These are phyloP conservation scores for Pelargonium australe DNA, from an alignment of 441 rosid species.

Conservation along the genomic window DNA sequence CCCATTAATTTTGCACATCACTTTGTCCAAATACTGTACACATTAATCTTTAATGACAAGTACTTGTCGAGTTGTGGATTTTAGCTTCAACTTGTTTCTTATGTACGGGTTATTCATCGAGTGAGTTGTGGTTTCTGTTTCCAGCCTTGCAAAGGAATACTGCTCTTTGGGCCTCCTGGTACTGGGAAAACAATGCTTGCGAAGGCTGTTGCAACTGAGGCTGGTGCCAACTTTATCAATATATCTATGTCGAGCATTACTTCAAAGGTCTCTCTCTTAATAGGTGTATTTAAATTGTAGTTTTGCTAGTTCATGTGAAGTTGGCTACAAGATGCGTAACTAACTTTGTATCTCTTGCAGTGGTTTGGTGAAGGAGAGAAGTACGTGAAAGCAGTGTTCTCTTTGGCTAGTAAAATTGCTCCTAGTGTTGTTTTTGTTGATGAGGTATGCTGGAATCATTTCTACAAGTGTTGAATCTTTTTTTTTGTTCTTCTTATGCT, in stretches of 20 bases:
- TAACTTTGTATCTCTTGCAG: constrained; percentile 41
- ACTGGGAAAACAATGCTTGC: constrained; percentile 99
- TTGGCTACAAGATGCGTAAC: constrained; percentile 13
- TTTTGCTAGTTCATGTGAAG: constrained; percentile 1
- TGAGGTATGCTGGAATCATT: constrained; percentile 54
- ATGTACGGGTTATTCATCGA: constrained; percentile 7
- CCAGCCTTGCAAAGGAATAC: constrained; percentile 94
- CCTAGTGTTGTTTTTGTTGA: constrained; percentile 95
- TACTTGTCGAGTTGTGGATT: background rate
- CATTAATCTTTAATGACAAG: too few relatives aligned
- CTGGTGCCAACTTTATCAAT: constrained; percentile 96
- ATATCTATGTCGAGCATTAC: constrained; percentile 99
- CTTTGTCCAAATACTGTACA: too few relatives aligned
- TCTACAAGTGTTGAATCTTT: background rate
- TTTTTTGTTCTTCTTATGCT: background rate
- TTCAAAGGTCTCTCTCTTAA: constrained; percentile 56
- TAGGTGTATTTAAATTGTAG: background rate
- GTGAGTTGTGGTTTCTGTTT: constrained; percentile 10
- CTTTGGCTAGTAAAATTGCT: constrained; percentile 97
- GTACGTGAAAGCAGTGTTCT: constrained; percentile 94
- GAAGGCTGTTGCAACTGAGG: constrained; percentile 98
- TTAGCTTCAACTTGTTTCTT: constrained; percentile 5
- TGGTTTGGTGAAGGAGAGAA: constrained; percentile 99
- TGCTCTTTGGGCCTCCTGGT: constrained; percentile 99
- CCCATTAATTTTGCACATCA: too few relatives aligned